A percentile compares a stretch with the other conserved stretches of the same genome.
Conservation (phyloP, 306 rosid genomes). For the Morella rubra region DNA sequence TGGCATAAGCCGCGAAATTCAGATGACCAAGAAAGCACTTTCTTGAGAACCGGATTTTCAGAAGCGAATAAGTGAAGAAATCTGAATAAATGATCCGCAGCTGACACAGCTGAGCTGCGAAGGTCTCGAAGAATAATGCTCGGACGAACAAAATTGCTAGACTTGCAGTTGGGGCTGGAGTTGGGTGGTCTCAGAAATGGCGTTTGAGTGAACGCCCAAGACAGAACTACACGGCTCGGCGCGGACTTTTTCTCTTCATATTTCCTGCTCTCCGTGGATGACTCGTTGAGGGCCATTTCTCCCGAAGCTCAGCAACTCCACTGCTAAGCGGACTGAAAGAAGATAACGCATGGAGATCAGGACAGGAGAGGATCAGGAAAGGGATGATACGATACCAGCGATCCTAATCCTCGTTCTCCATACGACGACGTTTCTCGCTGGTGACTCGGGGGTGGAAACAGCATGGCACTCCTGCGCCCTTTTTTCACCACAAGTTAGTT, state of each 20-base stretch:
- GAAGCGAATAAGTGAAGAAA: constrained; percentile 48
- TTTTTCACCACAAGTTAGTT: neutral
- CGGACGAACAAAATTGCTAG: constrained; percentile 33
- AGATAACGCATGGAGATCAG: constrained; percentile 38
- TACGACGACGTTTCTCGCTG: constrained; percentile 32
- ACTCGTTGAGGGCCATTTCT: constrained; percentile 51
- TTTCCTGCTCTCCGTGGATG: constrained; percentile 25
- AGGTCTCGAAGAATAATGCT: constrained; percentile 41
- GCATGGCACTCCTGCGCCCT: neutral
- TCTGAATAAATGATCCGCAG: constrained; percentile 35
- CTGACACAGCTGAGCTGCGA: constrained; percentile 34
- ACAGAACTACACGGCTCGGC: constrained; percentile 34
- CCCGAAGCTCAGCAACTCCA: neutral
- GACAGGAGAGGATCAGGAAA: neutral
- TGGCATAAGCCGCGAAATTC: constrained; percentile 47
- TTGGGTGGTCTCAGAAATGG: constrained; percentile 43
- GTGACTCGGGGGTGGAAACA: neutral
- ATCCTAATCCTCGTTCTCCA: neutral
- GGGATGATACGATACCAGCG: neutral
- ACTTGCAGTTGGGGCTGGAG: constrained; percentile 22
- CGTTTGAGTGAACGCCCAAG: constrained; percentile 48
- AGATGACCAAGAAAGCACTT: constrained; percentile 41
- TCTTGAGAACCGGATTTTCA: constrained; percentile 56
- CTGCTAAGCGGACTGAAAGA: constrained; percentile 4
- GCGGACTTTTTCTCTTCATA: constrained; percentile 23